Evolutionary conservation across 768 basidiomycete genomes (phyloP), one percentile per base, ranked within the genome.

Genomic region (Roridomyces roridus): DNA sequence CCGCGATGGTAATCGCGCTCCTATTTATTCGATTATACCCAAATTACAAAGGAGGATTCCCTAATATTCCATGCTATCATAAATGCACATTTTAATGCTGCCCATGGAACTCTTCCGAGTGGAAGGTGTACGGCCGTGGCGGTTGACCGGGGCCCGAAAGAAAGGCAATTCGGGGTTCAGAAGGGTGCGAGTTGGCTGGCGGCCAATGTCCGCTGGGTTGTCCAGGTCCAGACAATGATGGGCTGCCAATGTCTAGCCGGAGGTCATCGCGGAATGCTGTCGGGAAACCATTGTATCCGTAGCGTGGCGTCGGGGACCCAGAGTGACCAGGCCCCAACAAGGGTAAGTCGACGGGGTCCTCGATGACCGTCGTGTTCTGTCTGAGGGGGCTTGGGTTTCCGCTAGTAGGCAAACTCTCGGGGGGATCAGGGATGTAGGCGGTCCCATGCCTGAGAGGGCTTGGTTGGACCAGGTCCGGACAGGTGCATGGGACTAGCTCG

Each of bases 371-470:
- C 29, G 48, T 49, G 21, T 24, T 55, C 3, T 55, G 57, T 47
- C 61, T 45, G 39, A 58, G 28, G 1, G 61, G 61, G 35, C 57
- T 58, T 20, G 57, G 57, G 40, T 51, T 55, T 26, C 56, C 47
- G 24, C 21, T 26, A 1, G 46, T 28, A 14, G 20, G n/a, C n/a
- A n/a, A n/a, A n/a, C n/a, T n/a, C n/a, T 62, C 61, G 4, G 40
- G 23, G 6, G 34, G 26, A 4, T 67, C 71, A 62, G 64, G 65
- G 21, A 70, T 66, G 49, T 68, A 60, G 18, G 65, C 59, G 39
- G 60, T 68, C 18, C 56, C 66, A 28, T 53, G 65, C 51, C 34
- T 66, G 54, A 49, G 48, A 51, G 55, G 72, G 59, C 25, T 73
- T 21, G 42, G 71, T 51, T 59, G 75, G 59, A n/a, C 59, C 62